phyloP scores from a whole-genome alignment of 2,329 filamentous ascomycete species.

The Colletotrichum liriopes region DNA sequence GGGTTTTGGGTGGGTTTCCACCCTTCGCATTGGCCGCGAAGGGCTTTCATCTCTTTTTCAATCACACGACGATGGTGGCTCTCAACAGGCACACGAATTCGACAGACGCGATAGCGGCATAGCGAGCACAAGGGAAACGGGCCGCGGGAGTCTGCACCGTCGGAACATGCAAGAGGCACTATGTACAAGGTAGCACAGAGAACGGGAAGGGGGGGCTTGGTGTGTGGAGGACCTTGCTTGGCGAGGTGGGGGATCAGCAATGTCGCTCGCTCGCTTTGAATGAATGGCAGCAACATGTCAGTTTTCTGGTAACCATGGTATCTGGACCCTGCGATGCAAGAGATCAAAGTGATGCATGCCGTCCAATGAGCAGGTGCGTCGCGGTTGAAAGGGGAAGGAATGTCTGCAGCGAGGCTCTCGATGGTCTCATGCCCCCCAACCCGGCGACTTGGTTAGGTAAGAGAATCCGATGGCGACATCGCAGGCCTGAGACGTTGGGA shows the following conservation, averaged over 20 bases:
- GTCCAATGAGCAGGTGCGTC: conserved; percentile 20
- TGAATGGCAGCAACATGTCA: conserved; percentile 38
- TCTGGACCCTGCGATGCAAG: not conserved
- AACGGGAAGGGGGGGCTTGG: conserved; percentile 20
- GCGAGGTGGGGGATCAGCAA: conserved; percentile 36
- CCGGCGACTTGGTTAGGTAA: not conserved
- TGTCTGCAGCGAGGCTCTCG: not conserved
- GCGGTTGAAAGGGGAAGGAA: conserved; percentile 33
- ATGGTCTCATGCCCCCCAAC: not conserved
- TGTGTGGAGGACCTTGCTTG: conserved; percentile 38
- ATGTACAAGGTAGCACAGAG: conserved; percentile 21
- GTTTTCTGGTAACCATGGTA: conserved; percentile 20
- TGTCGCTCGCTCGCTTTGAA: conserved; percentile 36
- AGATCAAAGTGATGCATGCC: not conserved
- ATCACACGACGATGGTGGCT: conserved; percentile 30
- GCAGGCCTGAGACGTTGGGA: not conserved
- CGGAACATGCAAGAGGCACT: not conserved
- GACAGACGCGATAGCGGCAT: conserved; percentile 20
- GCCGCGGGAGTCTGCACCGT: conserved; percentile 1
- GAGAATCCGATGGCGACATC: not conserved
- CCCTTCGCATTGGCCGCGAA: conserved; percentile 19
- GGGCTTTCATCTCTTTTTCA: conserved; percentile 2
- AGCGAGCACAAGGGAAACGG: conserved; percentile 23
- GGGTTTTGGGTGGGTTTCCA: conserved; percentile 1
- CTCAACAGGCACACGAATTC: conserved; percentile 37